Evolutionary conservation across 768 basidiomycete genomes (phyloP).

Genomic region (Artomyces pyxidatus): DNA sequence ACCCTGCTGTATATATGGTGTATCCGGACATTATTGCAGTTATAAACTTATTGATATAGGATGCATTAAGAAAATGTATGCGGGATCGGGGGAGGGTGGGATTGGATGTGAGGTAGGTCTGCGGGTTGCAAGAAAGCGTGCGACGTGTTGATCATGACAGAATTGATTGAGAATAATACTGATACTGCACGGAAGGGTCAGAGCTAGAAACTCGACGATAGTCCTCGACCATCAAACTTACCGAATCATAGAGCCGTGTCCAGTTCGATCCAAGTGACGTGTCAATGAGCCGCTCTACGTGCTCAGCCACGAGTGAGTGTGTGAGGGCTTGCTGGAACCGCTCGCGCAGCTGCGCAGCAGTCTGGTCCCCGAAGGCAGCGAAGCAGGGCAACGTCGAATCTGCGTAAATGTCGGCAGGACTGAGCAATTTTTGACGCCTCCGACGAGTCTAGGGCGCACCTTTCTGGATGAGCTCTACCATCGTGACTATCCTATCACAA

Average conservation of each 20-base stretch:
- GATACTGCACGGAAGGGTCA: slow-evolving; percentile 47
- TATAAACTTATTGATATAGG: slow-evolving; percentile 9
- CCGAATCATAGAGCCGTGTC: slow-evolving; percentile 94
- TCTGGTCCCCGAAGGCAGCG: slow-evolving; percentile 82
- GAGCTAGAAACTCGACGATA: neutral
- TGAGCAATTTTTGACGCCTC: neutral
- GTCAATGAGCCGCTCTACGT: slow-evolving; percentile 86
- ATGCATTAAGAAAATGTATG: neutral
- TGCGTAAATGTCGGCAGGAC: slow-evolving; percentile 22
- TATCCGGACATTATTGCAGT: neutral
- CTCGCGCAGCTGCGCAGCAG: slow-evolving; percentile 79
- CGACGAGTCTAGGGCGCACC: slow-evolving; percentile 33
- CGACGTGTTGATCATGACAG: slow-evolving; percentile 34
- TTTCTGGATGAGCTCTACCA: slow-evolving; percentile 98
- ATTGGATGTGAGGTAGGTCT: neutral
- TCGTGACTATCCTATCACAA: slow-evolving; percentile 88
- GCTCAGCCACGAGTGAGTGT: slow-evolving; percentile 73
- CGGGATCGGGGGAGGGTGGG: neutral
- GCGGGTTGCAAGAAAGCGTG: neutral
- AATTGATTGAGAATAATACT: slow-evolving; percentile 92
- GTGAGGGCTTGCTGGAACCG: slow-evolving; percentile 91
- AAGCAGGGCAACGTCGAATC: slow-evolving; percentile 92
- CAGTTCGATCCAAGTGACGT: slow-evolving; percentile 88
- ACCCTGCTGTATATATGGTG: neutral
- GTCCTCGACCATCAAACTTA: slow-evolving; percentile 28